phyloP scores from a whole-genome alignment of 441 rosid genomes.

The Corymbia calophylla region DNA sequence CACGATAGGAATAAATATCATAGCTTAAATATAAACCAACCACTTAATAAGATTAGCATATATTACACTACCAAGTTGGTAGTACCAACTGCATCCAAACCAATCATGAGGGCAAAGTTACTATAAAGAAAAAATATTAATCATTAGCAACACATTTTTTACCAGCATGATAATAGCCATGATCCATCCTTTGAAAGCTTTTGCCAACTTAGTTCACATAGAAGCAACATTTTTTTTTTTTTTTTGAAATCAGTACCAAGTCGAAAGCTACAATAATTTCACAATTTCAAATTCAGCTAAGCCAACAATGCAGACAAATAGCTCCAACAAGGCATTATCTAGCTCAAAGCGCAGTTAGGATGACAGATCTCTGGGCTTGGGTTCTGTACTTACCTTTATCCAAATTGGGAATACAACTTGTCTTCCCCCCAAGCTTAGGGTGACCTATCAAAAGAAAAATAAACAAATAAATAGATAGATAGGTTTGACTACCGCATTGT shows the following conservation, averaged over 20 bases:
- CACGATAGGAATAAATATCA: neutral
- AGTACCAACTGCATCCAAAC: neutral
- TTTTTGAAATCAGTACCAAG: neutral
- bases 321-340: neutral
- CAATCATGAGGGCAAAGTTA: neutral
- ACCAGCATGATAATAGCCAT: neutral
- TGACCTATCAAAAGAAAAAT: conserved; percentile 12
- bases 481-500: neutral
- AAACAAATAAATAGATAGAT: conserved; percentile 14
- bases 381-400: conserved; percentile 12
- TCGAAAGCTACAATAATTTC: neutral
- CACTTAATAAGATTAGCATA: neutral
- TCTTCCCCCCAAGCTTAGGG: conserved; percentile 18
- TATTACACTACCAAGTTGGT: neutral
- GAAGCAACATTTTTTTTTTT: neutral
- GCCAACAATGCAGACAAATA: neutral
- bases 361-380: conserved; percentile 7
- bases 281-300: neutral
- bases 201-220: too few species aligned
- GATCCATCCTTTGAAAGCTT: neutral
- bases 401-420: conserved; percentile 6
- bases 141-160: neutral
- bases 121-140: neutral
- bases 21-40: neutral
- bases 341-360: neutral